Percentiles rank a stretch among this genome's conserved stretches.
Evolutionary conservation across 352 stramenopile species (phyloP).

Genomic region (Halophytophthora polymorphica): DNA sequence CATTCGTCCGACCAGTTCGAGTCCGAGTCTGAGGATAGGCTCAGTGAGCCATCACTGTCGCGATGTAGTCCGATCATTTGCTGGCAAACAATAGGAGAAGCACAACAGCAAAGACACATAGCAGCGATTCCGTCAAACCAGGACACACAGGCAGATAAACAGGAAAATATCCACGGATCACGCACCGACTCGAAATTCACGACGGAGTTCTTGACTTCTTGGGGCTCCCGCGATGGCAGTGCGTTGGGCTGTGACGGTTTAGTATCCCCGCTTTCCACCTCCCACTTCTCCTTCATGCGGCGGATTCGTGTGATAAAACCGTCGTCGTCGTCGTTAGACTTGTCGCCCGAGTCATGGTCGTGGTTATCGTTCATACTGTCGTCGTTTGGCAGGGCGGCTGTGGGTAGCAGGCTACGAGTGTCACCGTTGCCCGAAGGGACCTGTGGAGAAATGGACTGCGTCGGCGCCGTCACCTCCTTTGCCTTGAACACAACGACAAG

Average conservation of each 20-base stretch:
- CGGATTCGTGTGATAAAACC: constrained; percentile 78
- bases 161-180: no score
- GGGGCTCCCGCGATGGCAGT: constrained; percentile 31
- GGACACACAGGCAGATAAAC: not conserved
- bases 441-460: constrained; percentile 34
- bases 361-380: constrained; percentile 44
- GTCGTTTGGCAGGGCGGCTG: constrained; percentile 80
- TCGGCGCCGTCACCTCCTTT: constrained; percentile 64
- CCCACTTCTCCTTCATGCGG: constrained; percentile 82
- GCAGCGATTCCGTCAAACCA: not conserved
- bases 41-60: constrained; percentile 72
- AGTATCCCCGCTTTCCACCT: constrained; percentile 24
- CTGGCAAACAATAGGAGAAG: constrained; percentile 23
- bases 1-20: constrained; percentile 88
- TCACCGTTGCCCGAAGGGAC: constrained; percentile 39
- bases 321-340: constrained; percentile 75
- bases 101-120: not conserved
- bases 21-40: constrained; percentile 78
- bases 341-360: constrained; percentile 41
- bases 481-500: constrained; percentile 73
- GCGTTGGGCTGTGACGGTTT: constrained; percentile 24
- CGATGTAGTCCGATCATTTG: constrained; percentile 77
- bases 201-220: constrained; percentile 55
- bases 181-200: constrained; percentile 61
- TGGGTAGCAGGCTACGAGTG: constrained; percentile 52